Evolutionary conservation across 257 asterid species (phyloP).

Genomic region (Capsicum pubescens): DNA sequence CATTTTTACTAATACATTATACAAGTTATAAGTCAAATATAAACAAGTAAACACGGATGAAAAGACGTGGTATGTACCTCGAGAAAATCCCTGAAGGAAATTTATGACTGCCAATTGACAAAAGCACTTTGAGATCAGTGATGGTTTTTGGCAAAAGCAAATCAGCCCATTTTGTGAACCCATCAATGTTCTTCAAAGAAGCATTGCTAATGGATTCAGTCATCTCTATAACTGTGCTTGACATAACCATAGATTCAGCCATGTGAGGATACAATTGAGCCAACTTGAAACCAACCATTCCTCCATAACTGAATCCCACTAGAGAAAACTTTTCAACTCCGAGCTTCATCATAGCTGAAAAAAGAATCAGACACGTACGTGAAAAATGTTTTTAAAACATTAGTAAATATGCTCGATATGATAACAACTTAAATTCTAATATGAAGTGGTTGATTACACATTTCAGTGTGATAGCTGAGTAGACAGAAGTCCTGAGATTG

Average conservation of each 20-base stretch:
- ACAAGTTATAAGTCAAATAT: too few relatives aligned
- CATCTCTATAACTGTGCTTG: slow-evolving; percentile 29
- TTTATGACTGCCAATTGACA: slow-evolving; percentile 36
- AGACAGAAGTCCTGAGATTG: too few relatives aligned
- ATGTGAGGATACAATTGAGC: slow-evolving; percentile 37
- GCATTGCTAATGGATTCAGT: slow-evolving; percentile 30
- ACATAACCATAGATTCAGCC: slow-evolving; percentile 35
- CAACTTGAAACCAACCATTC: slow-evolving; percentile 35
- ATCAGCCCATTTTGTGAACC: neutral
- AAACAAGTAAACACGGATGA: too few relatives aligned
- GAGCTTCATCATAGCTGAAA: slow-evolving; percentile 27
- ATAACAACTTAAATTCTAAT: too few relatives aligned
- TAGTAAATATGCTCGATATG: too few relatives aligned
- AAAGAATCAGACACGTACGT: too few relatives aligned
- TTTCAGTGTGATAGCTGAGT: too few relatives aligned
- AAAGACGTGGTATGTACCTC: slow-evolving; percentile 9
- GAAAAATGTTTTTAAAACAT: too few relatives aligned
- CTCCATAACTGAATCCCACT: slow-evolving; percentile 46
- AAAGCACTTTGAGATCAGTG: neutral
- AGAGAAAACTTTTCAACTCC: slow-evolving; percentile 41
- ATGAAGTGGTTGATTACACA: too few relatives aligned
- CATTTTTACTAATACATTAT: too few relatives aligned
- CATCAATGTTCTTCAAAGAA: neutral
- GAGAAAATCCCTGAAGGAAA: slow-evolving; percentile 25
- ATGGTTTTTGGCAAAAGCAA: slow-evolving; percentile 36